Conservation (phyloP, 768 basidiomycete species). For the Leccinum truebloodii region DNA sequence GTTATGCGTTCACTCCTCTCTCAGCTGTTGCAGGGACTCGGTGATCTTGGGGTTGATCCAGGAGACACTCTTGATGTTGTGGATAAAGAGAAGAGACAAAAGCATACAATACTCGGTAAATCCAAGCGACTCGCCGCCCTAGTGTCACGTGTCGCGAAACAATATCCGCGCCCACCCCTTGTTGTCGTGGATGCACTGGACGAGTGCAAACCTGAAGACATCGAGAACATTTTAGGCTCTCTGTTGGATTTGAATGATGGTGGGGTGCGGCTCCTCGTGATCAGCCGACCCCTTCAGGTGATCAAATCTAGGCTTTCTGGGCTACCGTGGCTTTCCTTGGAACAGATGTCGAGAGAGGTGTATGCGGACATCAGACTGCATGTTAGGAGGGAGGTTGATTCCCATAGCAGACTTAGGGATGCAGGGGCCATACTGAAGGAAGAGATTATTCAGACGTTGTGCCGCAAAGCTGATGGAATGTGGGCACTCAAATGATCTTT, state of each 20-base stretch:
- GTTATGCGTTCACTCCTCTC: neutral
- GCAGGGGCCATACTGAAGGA: neutral
- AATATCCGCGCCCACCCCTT: neutral
- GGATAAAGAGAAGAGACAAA: neutral
- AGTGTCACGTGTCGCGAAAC: neutral
- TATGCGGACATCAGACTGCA: too few relatives aligned
- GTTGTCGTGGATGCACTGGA: constrained; percentile 19
- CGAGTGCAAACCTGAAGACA: constrained; percentile 11
- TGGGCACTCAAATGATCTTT: neutral
- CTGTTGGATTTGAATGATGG: neutral
- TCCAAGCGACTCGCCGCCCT: neutral
- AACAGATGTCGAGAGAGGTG: too few relatives aligned
- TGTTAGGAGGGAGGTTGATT: constrained; percentile 7
- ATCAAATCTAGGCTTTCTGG: too few relatives aligned
- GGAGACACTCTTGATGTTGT: neutral
- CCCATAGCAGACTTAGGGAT: constrained; percentile 4
- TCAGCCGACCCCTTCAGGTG: too few relatives aligned
- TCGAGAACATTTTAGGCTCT: neutral
- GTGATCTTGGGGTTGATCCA: neutral
- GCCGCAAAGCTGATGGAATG: constrained; percentile 14
- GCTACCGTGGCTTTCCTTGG: too few relatives aligned
- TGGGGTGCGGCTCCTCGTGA: constrained; percentile 4
- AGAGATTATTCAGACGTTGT: constrained; percentile 1
- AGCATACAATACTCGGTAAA: neutral
- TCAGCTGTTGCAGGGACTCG: neutral